phyloP scores from a whole-genome alignment of 2,329 filamentous ascomycete species.

The Colletotrichum truncatum region DNA sequence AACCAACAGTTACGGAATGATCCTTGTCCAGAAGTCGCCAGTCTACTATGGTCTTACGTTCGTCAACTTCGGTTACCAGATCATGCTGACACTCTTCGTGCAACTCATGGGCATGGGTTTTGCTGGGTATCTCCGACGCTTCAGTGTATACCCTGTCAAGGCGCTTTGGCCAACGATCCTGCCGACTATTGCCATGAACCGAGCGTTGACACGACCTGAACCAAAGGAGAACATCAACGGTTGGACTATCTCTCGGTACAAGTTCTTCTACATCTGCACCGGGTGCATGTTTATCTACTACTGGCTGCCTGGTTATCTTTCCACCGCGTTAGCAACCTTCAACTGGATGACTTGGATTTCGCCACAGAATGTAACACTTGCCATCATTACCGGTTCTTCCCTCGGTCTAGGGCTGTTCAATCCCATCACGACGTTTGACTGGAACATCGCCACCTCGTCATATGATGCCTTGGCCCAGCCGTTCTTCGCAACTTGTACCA shows the following conservation, averaged over 20 bases:
- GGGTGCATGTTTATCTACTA: conserved; percentile 54
- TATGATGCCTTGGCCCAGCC: conserved; percentile 48
- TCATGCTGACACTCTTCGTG: conserved; percentile 48
- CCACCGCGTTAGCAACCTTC: conserved; percentile 52
- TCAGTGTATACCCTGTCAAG: conserved; percentile 45
- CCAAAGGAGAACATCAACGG: conserved; percentile 49
- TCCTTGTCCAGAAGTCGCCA: conserved; percentile 42
- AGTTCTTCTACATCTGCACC: conserved; percentile 50
- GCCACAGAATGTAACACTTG: conserved; percentile 52
- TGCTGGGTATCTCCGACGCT: conserved; percentile 48
- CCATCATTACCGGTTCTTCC: conserved; percentile 52
- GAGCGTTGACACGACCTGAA: conserved; percentile 43
- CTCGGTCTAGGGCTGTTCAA: conserved; percentile 54
- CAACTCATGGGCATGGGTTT: conserved; percentile 55
- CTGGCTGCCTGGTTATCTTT: conserved; percentile 58
- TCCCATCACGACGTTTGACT: conserved; percentile 60
- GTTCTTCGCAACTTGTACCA: conserved; percentile 51
- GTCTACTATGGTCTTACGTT: conserved; percentile 53
- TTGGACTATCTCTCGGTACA: conserved; percentile 53
- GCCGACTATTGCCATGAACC: conserved; percentile 45
- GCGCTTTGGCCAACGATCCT: conserved; percentile 44
- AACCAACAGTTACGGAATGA: conserved; percentile 45
- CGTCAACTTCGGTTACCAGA: conserved; percentile 49
- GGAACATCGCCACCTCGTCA: conserved; percentile 52
- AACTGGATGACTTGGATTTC: conserved; percentile 63